Conservation (phyloP, 2,329 filamentous ascomycete genomes). For the Penicillium sp. region DNA sequence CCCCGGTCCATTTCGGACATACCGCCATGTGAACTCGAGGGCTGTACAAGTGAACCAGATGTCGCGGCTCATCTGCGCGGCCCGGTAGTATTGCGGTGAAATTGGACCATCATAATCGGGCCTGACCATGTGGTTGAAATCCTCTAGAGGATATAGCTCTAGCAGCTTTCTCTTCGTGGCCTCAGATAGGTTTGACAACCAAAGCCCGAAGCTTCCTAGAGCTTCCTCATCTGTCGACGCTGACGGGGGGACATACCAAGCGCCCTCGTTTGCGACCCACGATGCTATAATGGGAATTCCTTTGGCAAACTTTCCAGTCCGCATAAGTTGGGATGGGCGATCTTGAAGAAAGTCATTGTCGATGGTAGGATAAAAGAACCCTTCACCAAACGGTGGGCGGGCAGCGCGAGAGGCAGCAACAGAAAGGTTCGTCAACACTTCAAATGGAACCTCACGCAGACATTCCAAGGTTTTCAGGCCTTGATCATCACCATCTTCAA, state of each 20-base stretch:
- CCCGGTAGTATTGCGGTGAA: slow-evolving; percentile 39
- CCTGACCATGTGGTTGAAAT: slow-evolving; percentile 22
- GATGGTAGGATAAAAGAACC: slow-evolving; percentile 28
- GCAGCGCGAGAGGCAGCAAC: slow-evolving; percentile 29
- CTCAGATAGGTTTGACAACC: slow-evolving; percentile 21
- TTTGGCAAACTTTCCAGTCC: slow-evolving; percentile 30
- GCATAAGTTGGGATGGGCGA: slow-evolving; percentile 32
- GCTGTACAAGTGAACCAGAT: slow-evolving; percentile 40
- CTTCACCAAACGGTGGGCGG: slow-evolving; percentile 26
- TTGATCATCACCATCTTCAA: slow-evolving; percentile 3
- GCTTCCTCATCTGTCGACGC: slow-evolving; percentile 25
- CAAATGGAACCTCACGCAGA: slow-evolving; percentile 17
- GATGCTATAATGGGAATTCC: slow-evolving; percentile 22
- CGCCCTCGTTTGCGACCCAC: slow-evolving; percentile 28
- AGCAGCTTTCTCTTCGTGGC: slow-evolving; percentile 26
- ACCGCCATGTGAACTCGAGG: slow-evolving; percentile 40
- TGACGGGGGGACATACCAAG: slow-evolving; percentile 23
- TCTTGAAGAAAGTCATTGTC: slow-evolving; percentile 33
- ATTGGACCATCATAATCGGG: slow-evolving; percentile 20
- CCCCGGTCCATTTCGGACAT: slow-evolving; percentile 26
- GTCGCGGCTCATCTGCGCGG: slow-evolving; percentile 39
- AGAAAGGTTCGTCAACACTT: slow-evolving; percentile 31
- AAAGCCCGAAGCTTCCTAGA: slow-evolving; percentile 22
- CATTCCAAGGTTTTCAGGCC: slow-evolving; percentile 28
- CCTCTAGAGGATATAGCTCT: slow-evolving; percentile 25